Evolutionary conservation across 2,329 filamentous ascomycete genomes (phyloP), one percentile per base, ranked within the genome.

Genomic region (Colletotrichum lentis): DNA sequence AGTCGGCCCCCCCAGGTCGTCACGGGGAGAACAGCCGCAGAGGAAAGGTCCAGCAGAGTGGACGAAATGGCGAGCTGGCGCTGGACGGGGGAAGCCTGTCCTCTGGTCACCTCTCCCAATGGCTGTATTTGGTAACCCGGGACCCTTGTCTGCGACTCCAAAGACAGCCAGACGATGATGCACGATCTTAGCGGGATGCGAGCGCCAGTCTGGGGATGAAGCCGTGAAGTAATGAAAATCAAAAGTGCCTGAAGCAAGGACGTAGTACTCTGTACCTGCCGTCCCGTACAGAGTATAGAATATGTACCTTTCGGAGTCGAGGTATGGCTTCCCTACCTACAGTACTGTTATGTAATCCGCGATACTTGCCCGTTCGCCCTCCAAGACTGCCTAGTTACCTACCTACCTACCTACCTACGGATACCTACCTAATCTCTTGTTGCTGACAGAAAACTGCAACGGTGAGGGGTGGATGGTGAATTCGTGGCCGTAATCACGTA

Each of bases 21-120:
- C 61, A 64, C 61, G 46, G 59, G 37, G 50, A 56, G 22, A 27
- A 55, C 27, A 52, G 8, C 24, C 10, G 11, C 27, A 18, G 31
- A 10, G 41, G 39, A 20, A 58, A 18, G 20, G 24, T 31, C 20
- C 31, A 20, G 44, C 20, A 37, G 35, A 24, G 20, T 10, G 41
- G 18, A 47, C n/a, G n/a, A 37, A 22, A 44, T 66, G 57, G 62
- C 43, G 55, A 64, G 41, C 61, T 43, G n/a, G 20, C 39, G 14
- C 37, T 56, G 41, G 66, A 69, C 62, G 55, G 62, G 66, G 62
- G 50, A 65, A 14, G 66, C 66, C 62, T 69, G 66, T 65, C 62
- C 52, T 44, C 5, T 31, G 20, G n/a, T 37, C 18, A 20, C 35
- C 50, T 66, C 55, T 3, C 41, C 43, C n/a, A 8, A 37, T 66